phyloP scores from a whole-genome alignment of 1,284 basidiomycete genomes.

The Coniophora puteana region DNA sequence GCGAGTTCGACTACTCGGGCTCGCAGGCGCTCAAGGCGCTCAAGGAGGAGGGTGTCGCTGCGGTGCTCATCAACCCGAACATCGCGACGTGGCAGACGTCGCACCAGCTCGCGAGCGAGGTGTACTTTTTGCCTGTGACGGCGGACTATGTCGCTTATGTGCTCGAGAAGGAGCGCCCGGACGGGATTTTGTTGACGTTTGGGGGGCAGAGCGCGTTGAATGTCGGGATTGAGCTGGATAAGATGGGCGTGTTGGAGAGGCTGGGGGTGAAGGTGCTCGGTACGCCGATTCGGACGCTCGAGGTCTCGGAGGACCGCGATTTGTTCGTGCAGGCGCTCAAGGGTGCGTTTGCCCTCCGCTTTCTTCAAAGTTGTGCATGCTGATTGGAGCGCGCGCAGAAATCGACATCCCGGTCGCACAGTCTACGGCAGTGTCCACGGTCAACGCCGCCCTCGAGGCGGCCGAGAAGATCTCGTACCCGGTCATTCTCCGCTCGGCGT shows the following conservation, averaged over 20 bases:
- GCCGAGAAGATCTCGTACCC: slow-evolving; percentile 95
- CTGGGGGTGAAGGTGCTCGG: slow-evolving; percentile 94
- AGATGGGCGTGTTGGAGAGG: slow-evolving; percentile 96
- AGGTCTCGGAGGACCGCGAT: slow-evolving; percentile 96
- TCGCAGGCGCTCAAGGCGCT: slow-evolving; percentile 99
- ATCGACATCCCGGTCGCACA: slow-evolving; percentile 98
- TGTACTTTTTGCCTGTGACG: slow-evolving; percentile 98
- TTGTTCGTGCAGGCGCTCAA: slow-evolving; percentile 97
- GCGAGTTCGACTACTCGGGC: slow-evolving; percentile 99
- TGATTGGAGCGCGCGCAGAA: slow-evolving; percentile 47
- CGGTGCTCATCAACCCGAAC: slow-evolving; percentile 96
- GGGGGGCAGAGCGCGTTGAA: slow-evolving; percentile 98
- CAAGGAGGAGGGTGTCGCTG: slow-evolving; percentile 92
- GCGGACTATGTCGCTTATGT: slow-evolving; percentile 98
- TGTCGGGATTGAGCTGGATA: slow-evolving; percentile 96
- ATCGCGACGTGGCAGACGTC: slow-evolving; percentile 98
- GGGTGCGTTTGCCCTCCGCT: slow-evolving; percentile 43
- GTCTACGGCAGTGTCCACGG: slow-evolving; percentile 96
- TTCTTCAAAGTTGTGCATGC: not conserved
- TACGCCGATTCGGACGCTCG: slow-evolving; percentile 91
- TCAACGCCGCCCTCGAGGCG: slow-evolving; percentile 88
- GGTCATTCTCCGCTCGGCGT: slow-evolving; percentile 97
- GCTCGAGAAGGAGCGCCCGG: slow-evolving; percentile 96
- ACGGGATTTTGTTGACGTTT: slow-evolving; percentile 96
- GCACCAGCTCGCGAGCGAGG: slow-evolving; percentile 92